Base-by-base conservation (phyloP, 495 filamentous ascomycete genomes). In the Penicillium chermesinum region DNA sequence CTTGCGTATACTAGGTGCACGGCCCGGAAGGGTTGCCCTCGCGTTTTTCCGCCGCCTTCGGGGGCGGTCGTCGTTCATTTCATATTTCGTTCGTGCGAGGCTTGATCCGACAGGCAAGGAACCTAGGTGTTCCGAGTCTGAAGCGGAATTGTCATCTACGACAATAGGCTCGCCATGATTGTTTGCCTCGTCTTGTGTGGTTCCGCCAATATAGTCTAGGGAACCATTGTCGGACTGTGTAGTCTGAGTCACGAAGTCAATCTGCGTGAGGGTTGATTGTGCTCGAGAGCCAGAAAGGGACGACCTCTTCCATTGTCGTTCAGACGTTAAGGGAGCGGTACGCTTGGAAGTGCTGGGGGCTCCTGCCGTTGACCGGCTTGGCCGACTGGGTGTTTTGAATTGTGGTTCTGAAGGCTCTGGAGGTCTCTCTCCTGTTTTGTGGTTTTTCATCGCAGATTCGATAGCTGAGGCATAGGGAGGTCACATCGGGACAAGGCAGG, bases 241-340 rank as follows among this genome's bases (percentile, higher is more conserved):
- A 40, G 50, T 25, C 34, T 55, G 58, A 1, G 64, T 61, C 25
- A 72, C 69, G 40, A 70, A 73, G 27, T 71, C 67, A 25, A 75
- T 67, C 38, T 75, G 72, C 1, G 72, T 75, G 13, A 75, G 58
- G 2, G 72, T 75, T 1, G 69, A 57, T 30, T 73, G 72, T 2
- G 55, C 57, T 12, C 35, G 44, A 12, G 49, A 52, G 30, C 46
- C 57, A 13, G 58, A 43, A 6, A 63, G 16, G 0, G 59, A 53
- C 9, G 7, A 53, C 21, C 48, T 55, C 48, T 63, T 69, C 18
- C 40, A 54, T 10, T 53, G 53, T 9, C 52, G 49, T 20, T 44
- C 49, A 2, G 59, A 62, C 20, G 51, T 38, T 16, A 54, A 63
- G 9, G 65, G 65, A 20, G 60, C 61, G 21, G 38, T 46, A 25